Evolutionary conservation across 1,139 yeast genomes (phyloP).

Genomic region (Nakaseomyces kungkrabaensis): DNA sequence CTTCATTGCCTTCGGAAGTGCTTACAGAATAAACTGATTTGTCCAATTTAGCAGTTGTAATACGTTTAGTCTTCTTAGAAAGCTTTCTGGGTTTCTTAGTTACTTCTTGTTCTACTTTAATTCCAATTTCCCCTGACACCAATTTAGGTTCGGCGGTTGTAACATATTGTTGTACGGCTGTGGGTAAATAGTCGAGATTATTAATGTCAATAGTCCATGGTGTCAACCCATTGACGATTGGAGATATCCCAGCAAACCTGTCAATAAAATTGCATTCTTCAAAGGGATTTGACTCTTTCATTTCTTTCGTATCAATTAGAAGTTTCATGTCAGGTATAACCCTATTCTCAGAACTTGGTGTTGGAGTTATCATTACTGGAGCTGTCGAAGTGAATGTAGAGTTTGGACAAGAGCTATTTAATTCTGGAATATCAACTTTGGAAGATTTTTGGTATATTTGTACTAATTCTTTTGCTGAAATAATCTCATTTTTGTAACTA

Average conservation of each 20-base stretch:
- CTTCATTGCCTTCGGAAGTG: too few species aligned
- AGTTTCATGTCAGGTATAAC: neutral
- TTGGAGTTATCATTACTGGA: neutral
- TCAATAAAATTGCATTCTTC: neutral
- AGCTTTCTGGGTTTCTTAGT: too few species aligned
- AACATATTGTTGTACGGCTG: neutral
- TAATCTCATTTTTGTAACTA: neutral
- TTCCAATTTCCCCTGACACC: too few species aligned
- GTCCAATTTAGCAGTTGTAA: too few species aligned
- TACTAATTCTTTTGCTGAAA: neutral
- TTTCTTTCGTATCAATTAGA: conserved; percentile 12
- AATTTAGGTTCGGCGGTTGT: neutral
- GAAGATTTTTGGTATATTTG: neutral
- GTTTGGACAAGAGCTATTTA: neutral
- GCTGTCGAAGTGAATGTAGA: neutral
- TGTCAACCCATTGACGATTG: conserved; percentile 13
- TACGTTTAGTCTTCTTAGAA: too few species aligned
- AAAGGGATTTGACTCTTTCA: neutral
- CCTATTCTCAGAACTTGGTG: neutral
- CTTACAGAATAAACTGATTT: too few species aligned
- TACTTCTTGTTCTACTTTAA: too few species aligned
- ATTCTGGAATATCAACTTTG: neutral
- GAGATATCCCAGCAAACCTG: conserved; percentile 5
- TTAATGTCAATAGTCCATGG: neutral
- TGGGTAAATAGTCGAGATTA: neutral